Percentiles rank a stretch among this genome's conserved stretches.
phyloP scores from a whole-genome alignment of 2,329 filamentous ascomycete species.

The Grosmannia serpens region DNA sequence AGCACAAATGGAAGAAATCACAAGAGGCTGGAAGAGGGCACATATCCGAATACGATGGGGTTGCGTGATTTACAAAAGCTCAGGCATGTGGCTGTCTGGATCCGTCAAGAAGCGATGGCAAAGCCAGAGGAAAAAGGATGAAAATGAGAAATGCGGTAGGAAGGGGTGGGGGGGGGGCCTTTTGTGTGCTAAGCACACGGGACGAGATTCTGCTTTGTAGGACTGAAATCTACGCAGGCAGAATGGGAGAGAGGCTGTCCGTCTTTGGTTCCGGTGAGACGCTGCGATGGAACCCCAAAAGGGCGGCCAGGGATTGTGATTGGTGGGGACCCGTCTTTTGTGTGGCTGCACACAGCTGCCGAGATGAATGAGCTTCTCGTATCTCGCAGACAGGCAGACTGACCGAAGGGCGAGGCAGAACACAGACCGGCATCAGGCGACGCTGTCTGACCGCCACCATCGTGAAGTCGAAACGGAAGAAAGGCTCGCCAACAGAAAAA shows the following conservation, averaged over 20 bases:
- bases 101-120: neutral
- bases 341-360: neutral
- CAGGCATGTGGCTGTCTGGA: no score
- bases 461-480: neutral
- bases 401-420: neutral
- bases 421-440: neutral
- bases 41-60: neutral
- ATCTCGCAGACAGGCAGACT: neutral
- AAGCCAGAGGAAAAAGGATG: neutral
- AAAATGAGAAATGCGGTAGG: neutral
- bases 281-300: neutral
- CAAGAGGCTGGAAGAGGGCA: neutral
- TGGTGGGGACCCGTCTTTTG: neutral
- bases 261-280: neutral
- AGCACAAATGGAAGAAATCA: neutral
- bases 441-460: neutral
- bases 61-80: neutral
- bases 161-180: neutral
- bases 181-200: neutral
- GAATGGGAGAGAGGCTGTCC: neutral
- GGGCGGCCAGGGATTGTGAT: neutral
- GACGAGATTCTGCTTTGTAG: neutral
- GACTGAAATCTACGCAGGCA: conserved; percentile 4
- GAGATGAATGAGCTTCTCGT: neutral
- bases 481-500: neutral